phyloP scores from a whole-genome alignment of 345 rosid genomes.

The Draba incana region DNA sequence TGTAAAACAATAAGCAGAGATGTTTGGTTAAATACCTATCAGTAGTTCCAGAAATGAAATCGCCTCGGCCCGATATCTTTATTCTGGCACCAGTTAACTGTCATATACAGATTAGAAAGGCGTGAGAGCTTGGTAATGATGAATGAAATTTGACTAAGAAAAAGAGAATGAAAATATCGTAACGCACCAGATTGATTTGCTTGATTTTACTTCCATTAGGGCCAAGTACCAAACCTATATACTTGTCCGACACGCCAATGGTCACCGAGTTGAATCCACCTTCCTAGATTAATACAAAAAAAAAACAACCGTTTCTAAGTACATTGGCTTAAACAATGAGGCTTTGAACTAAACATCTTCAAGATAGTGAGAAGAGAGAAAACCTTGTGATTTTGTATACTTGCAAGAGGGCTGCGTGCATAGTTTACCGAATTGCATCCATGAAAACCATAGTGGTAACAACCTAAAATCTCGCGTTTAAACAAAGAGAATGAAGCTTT shows the following conservation, averaged over 20 bases:
- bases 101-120: background rate
- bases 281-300: background rate
- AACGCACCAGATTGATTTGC: background rate
- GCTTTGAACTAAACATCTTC: background rate
- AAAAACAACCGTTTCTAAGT: background rate
- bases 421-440: background rate
- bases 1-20: background rate
- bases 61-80: slow-evolving; percentile 4
- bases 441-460: background rate
- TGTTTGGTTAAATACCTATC: slow-evolving; percentile 12
- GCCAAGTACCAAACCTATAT: slow-evolving; percentile 3
- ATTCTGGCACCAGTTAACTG: slow-evolving; percentile 19
- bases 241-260: slow-evolving; percentile 1
- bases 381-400: background rate
- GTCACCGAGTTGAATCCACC: slow-evolving; percentile 2
- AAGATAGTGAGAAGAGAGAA: background rate
- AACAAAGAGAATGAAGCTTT: slow-evolving; percentile 7
- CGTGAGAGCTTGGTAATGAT: slow-evolving; percentile 1
- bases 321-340: background rate
- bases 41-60: slow-evolving; percentile 3
- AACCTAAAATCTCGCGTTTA: background rate
- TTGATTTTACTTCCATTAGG: background rate
- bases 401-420: background rate
- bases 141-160: background rate
- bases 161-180: background rate